phyloP scores from a whole-genome alignment of 129 eudicot genomes.

The Artemisia argyi region DNA sequence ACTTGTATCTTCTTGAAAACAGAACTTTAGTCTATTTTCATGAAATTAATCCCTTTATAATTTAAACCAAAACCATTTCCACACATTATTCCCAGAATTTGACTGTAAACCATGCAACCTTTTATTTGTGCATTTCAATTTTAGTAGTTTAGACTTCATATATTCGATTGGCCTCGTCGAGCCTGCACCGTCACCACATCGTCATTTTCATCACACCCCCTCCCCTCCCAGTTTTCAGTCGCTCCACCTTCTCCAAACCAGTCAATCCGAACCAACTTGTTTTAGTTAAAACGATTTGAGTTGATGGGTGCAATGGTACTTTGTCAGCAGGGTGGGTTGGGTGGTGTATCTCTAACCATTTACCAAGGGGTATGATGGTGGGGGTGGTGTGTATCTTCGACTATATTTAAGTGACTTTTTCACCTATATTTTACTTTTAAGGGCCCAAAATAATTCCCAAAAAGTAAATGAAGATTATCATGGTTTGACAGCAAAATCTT shows the following conservation, averaged over 20 bases:
- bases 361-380: background rate
- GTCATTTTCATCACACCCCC: conserved; percentile 1
- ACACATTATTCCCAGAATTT: conserved; percentile 18
- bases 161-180: conserved; percentile 4
- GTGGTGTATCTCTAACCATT: background rate
- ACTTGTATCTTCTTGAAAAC: conserved; percentile 4
- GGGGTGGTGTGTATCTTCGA: conserved; percentile 7
- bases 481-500: conserved; percentile 82
- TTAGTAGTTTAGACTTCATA: too few relatives aligned
- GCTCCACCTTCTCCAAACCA: conserved; percentile 6
- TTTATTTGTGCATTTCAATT: conserved; percentile 23
- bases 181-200: background rate
- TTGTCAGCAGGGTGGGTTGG: conserved; percentile 5
- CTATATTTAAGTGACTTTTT: conserved; percentile 7
- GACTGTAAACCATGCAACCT: conserved; percentile 23
- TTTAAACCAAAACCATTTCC: conserved; percentile 22
- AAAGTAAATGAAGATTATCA: conserved; percentile 22
- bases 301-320: conserved; percentile 21
- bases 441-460: conserved; percentile 16
- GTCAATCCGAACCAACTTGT: background rate
- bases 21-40: conserved; percentile 8
- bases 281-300: background rate
- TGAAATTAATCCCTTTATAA: background rate
- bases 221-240: conserved; percentile 2
- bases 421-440: conserved; percentile 13